Percentiles rank a stretch among this genome's conserved stretches.
Evolutionary conservation across 768 basidiomycete genomes (phyloP).

Genomic region (Hypholoma sublateritium): DNA sequence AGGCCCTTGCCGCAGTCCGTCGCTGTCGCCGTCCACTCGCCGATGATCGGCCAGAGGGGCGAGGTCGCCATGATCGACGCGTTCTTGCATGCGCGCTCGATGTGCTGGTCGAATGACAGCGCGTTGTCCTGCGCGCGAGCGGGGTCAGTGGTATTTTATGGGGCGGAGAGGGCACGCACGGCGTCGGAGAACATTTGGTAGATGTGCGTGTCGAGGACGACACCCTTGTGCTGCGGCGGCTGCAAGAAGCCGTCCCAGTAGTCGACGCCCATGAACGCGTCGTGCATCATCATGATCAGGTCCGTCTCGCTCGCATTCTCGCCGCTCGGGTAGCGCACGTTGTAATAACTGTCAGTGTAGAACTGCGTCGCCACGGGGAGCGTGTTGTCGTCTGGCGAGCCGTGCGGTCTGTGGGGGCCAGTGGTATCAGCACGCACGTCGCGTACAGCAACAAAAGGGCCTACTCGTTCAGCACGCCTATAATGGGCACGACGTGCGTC

Average conservation of each 20-base stretch:
- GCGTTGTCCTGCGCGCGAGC: constrained; percentile 25
- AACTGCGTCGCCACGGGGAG: constrained; percentile 34
- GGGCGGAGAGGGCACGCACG: constrained; percentile 33
- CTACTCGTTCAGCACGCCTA: constrained; percentile 78
- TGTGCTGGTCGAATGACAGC: constrained; percentile 49
- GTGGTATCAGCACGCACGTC: background rate
- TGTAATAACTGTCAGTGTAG: constrained; percentile 57
- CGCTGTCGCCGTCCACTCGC: constrained; percentile 79
- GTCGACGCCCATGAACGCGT: constrained; percentile 72
- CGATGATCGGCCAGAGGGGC: constrained; percentile 78
- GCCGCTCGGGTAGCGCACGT: constrained; percentile 54
- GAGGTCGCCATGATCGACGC: constrained; percentile 45
- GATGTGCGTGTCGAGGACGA: constrained; percentile 77
- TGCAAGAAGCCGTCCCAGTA: constrained; percentile 68
- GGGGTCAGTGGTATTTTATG: background rate
- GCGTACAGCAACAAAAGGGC: no score
- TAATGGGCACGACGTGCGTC: constrained; percentile 55
- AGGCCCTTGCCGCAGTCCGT: constrained; percentile 82
- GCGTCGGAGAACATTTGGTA: constrained; percentile 68
- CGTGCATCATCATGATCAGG: constrained; percentile 65
- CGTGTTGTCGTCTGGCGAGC: background rate
- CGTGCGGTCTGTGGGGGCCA: background rate
- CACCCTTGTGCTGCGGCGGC: constrained; percentile 50
- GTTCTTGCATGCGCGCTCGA: constrained; percentile 51
- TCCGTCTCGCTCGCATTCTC: constrained; percentile 45